Percentiles rank a stretch among this genome's conserved stretches.
Evolutionary conservation across 2,329 filamentous ascomycete species (phyloP).

Genomic region (Aspergillus fumigatus): DNA sequence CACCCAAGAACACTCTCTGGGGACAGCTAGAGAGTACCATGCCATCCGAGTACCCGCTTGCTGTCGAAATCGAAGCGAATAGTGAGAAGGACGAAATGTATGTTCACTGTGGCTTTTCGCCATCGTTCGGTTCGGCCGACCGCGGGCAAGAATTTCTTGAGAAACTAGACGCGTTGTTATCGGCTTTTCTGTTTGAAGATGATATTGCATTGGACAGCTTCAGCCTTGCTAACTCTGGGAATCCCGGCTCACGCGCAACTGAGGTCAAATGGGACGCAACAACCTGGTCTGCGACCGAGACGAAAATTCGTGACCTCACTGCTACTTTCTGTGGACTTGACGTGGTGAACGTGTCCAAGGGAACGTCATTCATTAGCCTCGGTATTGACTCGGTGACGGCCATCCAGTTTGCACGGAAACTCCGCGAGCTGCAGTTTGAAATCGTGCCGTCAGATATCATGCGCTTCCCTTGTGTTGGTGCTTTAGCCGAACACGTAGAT

Average conservation of each 20-base stretch:
- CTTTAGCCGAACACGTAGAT: slow-evolving; percentile 19
- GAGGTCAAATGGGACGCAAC: slow-evolving; percentile 15
- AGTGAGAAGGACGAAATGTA: slow-evolving; percentile 16
- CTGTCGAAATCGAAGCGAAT: slow-evolving; percentile 31
- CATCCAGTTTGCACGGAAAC: slow-evolving; percentile 28
- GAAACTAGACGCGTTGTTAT: slow-evolving; percentile 28
- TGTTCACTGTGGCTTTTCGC: slow-evolving; percentile 23
- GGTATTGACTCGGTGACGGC: slow-evolving; percentile 32
- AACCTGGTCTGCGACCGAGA: slow-evolving; percentile 20
- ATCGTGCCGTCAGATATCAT: slow-evolving; percentile 34
- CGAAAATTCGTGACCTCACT: slow-evolving; percentile 19
- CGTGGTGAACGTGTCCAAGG: slow-evolving; percentile 20
- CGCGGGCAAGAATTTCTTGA: slow-evolving; percentile 26
- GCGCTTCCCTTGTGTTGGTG: slow-evolving; percentile 27
- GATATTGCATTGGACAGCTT: slow-evolving; percentile 20
- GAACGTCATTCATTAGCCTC: slow-evolving; percentile 29
- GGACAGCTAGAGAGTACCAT: slow-evolving; percentile 29
- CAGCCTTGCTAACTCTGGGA: slow-evolving; percentile 11
- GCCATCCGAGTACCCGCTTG: slow-evolving; percentile 33
- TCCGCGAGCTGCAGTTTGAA: slow-evolving; percentile 23
- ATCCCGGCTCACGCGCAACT: not conserved
- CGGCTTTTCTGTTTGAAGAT: slow-evolving; percentile 22
- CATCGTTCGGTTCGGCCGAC: slow-evolving; percentile 19
- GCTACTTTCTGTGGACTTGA: slow-evolving; percentile 22
- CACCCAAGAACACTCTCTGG: slow-evolving; percentile 20